Conservation (phyloP, 2,329 filamentous ascomycete species). For the Sporothrix inflata region DNA sequence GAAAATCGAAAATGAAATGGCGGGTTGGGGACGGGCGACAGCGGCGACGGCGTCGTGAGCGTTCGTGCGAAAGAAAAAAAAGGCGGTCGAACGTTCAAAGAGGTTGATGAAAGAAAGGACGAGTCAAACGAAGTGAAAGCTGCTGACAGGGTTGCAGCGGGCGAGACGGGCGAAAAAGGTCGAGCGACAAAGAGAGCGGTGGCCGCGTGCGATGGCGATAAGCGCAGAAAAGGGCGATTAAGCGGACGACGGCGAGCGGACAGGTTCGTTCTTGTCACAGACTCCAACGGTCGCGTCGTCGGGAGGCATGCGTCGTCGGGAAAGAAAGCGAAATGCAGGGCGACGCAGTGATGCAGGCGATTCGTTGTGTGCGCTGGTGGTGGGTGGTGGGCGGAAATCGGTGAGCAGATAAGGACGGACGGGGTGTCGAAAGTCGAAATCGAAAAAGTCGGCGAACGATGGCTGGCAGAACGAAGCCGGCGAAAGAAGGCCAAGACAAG, state of each 20-base stretch:
- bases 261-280: conserved; percentile 18
- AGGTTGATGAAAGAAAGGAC: background rate
- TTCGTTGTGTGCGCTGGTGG: background rate
- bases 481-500: background rate
- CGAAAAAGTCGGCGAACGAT: conserved; percentile 4
- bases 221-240: conserved; percentile 11
- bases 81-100: background rate
- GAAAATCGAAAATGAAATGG: conserved; percentile 1
- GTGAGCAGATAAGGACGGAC: conserved; percentile 8
- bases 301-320: background rate
- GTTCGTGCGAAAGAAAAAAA: background rate
- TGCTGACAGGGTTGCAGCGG: background rate
- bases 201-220: conserved; percentile 26
- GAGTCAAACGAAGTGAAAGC: background rate
- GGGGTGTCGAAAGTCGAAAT: background rate
- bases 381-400: background rate
- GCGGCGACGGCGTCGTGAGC: background rate
- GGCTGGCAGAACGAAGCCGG: conserved; percentile 5
- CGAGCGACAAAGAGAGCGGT: background rate
- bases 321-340: background rate
- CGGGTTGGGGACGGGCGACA: background rate
- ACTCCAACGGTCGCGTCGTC: conserved; percentile 12
- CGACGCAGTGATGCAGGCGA: background rate
- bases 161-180: background rate
- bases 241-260: background rate